A percentile compares a stretch with the other conserved stretches of the same genome.
Conservation (phyloP, 305 asterid genomes). For the Petunia hybrid region DNA sequence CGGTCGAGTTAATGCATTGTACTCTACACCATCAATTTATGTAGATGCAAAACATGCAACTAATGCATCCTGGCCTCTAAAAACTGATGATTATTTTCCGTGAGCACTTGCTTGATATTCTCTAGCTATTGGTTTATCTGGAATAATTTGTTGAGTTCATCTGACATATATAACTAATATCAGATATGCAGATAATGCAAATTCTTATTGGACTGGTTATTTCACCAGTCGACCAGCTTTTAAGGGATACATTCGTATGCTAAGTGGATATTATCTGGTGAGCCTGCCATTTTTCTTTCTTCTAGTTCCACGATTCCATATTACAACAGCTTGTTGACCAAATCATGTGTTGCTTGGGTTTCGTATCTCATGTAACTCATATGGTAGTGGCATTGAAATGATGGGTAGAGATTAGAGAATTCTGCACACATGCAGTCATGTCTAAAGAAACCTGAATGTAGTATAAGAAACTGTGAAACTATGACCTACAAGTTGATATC, state of each 20-base stretch:
- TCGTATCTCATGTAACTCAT: too few relatives aligned
- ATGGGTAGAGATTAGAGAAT: neutral
- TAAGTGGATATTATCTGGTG: conserved; percentile 89
- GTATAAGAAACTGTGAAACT: neutral
- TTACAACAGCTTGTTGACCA: neutral
- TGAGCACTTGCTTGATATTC: conserved; percentile 45
- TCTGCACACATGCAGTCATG: neutral
- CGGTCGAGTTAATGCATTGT: conserved; percentile 83
- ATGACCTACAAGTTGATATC: neutral
- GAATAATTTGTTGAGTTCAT: conserved; percentile 18
- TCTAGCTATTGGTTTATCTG: conserved; percentile 19
- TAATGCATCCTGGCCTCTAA: conserved; percentile 73
- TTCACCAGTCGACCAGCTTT: conserved; percentile 86
- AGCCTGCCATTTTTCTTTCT: neutral
- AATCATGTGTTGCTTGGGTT: neutral
- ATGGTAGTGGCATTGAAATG: neutral
- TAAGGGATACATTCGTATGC: conserved; percentile 69
- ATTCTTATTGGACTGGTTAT: conserved; percentile 89
- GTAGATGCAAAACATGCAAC: conserved; percentile 75
- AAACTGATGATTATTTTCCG: conserved; percentile 89
- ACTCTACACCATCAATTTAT: conserved; percentile 87
- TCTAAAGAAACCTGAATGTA: neutral
- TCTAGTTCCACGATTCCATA: conserved; percentile 14
- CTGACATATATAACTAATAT: conserved; percentile 29
- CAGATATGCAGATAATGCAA: conserved; percentile 68